Evolutionary conservation across 2,329 filamentous ascomycete genomes (phyloP).

Genomic region (Lachnellula arida): DNA sequence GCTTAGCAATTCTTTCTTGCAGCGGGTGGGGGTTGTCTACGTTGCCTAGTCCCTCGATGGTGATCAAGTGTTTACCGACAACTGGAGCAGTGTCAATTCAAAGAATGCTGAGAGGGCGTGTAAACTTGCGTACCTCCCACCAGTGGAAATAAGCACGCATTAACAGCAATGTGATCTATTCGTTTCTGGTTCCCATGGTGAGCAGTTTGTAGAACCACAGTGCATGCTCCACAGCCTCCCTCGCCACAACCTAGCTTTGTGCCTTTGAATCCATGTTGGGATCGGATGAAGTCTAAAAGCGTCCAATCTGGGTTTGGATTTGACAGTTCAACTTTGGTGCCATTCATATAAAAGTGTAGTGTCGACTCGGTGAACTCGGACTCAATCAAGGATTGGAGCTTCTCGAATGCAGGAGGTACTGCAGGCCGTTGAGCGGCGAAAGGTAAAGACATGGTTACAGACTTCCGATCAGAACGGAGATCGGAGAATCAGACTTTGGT

Average conservation of each 20-base stretch:
- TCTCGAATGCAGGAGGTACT: constrained; percentile 11
- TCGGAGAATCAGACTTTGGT: not conserved
- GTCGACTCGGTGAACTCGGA: constrained; percentile 40
- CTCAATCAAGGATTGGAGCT: constrained; percentile 18
- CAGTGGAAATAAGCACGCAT: constrained; percentile 89
- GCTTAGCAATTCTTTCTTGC: constrained; percentile 86
- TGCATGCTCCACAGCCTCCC: constrained; percentile 94
- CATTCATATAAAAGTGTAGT: constrained; percentile 89
- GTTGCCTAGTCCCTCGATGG: constrained; percentile 86
- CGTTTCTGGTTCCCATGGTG: constrained; percentile 80
- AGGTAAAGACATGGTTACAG: constrained; percentile 7
- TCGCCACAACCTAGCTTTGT: constrained; percentile 97
- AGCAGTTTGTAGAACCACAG: constrained; percentile 89
- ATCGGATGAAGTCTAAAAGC: constrained; percentile 85
- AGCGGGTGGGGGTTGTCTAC: constrained; percentile 80
- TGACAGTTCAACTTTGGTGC: constrained; percentile 81
- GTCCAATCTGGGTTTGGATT: constrained; percentile 88
- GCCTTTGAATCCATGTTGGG: constrained; percentile 83
- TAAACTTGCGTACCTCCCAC: constrained; percentile 93
- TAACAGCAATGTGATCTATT: constrained; percentile 92
- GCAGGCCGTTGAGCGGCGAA: constrained; percentile 5
- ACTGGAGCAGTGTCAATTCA: constrained; percentile 60
- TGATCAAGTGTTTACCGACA: constrained; percentile 97
- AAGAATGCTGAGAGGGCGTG: constrained; percentile 46
- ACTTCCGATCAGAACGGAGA: not conserved